Percentiles rank a stretch among this genome's conserved stretches.
phyloP scores from a whole-genome alignment of 208 protist species.

The Wallacemonas sp. region DNA sequence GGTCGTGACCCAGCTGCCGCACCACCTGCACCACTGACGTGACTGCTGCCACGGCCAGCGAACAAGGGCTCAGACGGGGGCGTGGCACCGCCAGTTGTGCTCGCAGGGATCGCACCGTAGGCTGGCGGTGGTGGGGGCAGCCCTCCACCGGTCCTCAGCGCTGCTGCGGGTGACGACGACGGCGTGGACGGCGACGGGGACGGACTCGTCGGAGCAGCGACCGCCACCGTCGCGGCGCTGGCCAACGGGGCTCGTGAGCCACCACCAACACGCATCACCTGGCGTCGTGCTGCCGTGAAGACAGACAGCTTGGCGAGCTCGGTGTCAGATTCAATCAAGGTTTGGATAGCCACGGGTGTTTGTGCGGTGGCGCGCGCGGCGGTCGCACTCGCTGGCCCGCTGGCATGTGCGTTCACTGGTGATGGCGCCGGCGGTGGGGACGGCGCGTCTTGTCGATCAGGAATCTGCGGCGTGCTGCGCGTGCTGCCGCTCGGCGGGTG shows the following conservation, averaged over 20 bases:
- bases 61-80: not conserved
- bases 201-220: too few species aligned
- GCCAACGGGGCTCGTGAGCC: not conserved
- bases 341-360: constrained; percentile 17
- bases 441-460: too few species aligned
- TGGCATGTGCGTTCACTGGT: too few species aligned
- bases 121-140: not conserved
- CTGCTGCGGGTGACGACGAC: too few species aligned
- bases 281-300: constrained; percentile 4
- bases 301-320: constrained; percentile 16
- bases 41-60: not conserved
- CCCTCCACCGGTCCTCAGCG: too few species aligned
- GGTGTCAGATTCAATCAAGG: constrained; percentile 18
- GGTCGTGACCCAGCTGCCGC: not conserved
- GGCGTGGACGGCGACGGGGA: too few species aligned
- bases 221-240: too few species aligned
- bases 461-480: too few species aligned
- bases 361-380: constrained; percentile 16
- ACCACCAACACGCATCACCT: not conserved
- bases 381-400: not conserved
- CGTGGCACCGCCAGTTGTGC: too few species aligned
- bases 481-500: not conserved
- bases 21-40: not conserved
- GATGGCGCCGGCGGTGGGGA: too few species aligned
- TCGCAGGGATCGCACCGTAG: not conserved